Base-by-base conservation (phyloP, 2,329 filamentous ascomycete species). In the Stachybotrys chlorohalonatus region DNA sequence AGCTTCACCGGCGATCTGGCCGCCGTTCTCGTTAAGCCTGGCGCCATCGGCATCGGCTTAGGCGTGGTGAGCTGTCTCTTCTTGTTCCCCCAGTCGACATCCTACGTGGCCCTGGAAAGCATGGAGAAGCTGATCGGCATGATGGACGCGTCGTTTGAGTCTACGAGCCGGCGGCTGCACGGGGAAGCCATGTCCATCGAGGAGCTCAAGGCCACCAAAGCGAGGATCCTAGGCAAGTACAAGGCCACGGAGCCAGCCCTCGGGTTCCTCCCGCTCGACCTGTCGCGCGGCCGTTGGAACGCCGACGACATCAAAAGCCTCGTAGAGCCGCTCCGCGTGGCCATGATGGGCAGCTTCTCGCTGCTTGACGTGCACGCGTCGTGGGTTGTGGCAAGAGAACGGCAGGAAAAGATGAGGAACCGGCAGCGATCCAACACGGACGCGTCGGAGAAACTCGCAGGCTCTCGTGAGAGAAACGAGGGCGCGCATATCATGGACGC, bases 21-120 rank as follows among this genome's bases (percentile, higher is more conserved):
- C 0, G 59, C 65, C 5, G 47, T 68, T 0, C 56, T 79, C 17
- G 66, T 79, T 3, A 73, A 75, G 47, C 77, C 77, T 1, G 73
- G 71, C 1, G 74, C 73, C 1, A 69, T 75, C 16, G 76, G 74
- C 0, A 66, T 75, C 7, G 77, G 72, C 0, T 61, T 80, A 1
- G 77, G 76, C 0, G 53, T 74, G 2, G 70, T 66, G 4, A 75
- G 71, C 49, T 73, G 69, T 6, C 52, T 80, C 1, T 54, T 80
- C 4, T 66, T 80, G 49, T 79, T 80, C 53, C 77, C 77, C 0
- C 71, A 72, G 47, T 80, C 77, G 0, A 76, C 77, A 0, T 78
- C 76, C 0, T 71, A 73, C 30, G 64, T 70, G 2, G 70, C 76
- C 1, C 62, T 80, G 0, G 59, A 61, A 8, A 56, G 66, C 11